phyloP scores from a whole-genome alignment of 140 eudicot genomes.

The Ambrosia hybrid region DNA sequence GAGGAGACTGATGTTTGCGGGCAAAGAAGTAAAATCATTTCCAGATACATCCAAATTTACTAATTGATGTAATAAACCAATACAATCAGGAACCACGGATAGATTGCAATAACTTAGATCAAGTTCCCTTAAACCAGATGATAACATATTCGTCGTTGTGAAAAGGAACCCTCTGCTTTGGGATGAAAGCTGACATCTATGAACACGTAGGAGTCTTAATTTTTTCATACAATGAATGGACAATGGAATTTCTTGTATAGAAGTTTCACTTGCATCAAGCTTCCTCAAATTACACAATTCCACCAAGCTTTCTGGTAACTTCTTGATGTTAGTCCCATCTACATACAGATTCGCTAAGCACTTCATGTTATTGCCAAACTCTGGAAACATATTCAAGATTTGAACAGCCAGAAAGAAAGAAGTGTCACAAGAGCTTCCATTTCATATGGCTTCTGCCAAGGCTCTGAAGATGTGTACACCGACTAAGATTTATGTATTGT shows the following conservation, averaged over 20 bases:
- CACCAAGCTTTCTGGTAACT: constrained; percentile 24
- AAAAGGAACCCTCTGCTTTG: neutral
- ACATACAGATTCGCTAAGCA: constrained; percentile 18
- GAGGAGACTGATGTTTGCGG: constrained; percentile 3
- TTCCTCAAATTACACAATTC: constrained; percentile 2
- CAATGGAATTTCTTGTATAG: neutral
- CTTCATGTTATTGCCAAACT: constrained; percentile 27
- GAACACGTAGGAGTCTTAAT: neutral
- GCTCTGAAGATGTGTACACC: constrained; percentile 14
- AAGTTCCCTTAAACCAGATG: neutral
- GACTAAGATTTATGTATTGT: constrained; percentile 10
- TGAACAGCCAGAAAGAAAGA: constrained; percentile 25
- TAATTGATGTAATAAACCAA: neutral
- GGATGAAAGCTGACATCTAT: neutral
- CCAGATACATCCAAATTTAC: constrained; percentile 6
- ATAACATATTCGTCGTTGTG: neutral
- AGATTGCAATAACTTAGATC: constrained; percentile 17
- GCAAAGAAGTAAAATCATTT: neutral
- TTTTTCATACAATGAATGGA: neutral
- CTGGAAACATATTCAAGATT: constrained; percentile 26
- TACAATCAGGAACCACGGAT: neutral
- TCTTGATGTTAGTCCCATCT: constrained; percentile 24
- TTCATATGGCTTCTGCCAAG: constrained; percentile 27
- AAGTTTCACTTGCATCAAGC: constrained; percentile 16
- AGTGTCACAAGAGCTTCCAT: constrained; percentile 30